Base-by-base conservation (phyloP, 1,139 yeast species). In the Ashbya aceris region DNA sequence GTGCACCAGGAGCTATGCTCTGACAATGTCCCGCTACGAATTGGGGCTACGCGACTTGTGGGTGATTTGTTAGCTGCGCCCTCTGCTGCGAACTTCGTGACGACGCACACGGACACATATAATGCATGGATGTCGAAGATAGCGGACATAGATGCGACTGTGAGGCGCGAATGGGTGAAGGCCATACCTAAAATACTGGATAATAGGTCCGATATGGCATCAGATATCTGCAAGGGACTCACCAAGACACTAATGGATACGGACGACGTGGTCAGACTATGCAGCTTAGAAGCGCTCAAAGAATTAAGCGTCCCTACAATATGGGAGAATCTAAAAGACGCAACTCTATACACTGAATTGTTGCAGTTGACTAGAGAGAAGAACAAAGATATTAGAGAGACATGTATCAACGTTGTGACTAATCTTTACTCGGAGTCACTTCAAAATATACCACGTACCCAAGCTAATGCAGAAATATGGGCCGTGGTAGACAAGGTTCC, bases 1-100 rank as follows among this genome's bases (percentile, higher is more conserved):
- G 67, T 87, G 6, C 87, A 84, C 50, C 91, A 84, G 54, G 95
- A 86, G 49, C 65, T 89, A 40, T 78, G 75, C 48, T 82, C 91
- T 0, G 91, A 83, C 38, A 77, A 81, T 49, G 76, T 74, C 23
- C 62, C 69, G 13, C 69, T 83, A 26, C 71, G 96, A 48, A 60
- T 69, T 1, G 61, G 83, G 44, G 89, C 95, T 0, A 83, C 95
- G 0, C 74, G 74, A 39, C 76, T 93, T 0, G 71, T 89, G 6
- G 93, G 94, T 0, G 65, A 70, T 36, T 77, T 89, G 62, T 61
- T 86, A 1, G 73, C 79, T 0, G 60, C 69, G 8, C 63, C 64
- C 20, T 61, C 78, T 2, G 70, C 72, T 27, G 63, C 77, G 8
- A 79, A 78, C 54, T 83, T 87, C 56, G 70, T 75, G 11, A 64